Percentiles rank a stretch among this genome's conserved stretches.
Conservation (phyloP, 2,329 filamentous ascomycete genomes). For the Microdochium bolleyi region DNA sequence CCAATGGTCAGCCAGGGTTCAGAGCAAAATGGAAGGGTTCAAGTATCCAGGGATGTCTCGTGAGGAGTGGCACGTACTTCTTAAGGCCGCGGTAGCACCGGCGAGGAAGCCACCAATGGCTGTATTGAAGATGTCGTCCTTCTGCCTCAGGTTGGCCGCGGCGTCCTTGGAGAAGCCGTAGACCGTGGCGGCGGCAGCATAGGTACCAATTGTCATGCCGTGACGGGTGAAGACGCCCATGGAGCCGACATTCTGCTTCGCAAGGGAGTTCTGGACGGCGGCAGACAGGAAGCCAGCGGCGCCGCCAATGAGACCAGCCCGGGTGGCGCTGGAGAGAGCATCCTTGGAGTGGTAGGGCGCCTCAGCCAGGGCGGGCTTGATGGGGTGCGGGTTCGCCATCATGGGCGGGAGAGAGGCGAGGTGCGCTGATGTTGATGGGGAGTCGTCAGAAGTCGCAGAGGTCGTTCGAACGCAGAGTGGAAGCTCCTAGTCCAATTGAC, state of each 20-base stretch:
- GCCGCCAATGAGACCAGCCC: constrained; percentile 57
- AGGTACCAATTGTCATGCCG: constrained; percentile 63
- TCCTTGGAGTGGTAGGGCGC: constrained; percentile 63
- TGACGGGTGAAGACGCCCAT: constrained; percentile 74
- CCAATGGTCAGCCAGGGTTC: background rate
- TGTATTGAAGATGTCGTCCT: constrained; percentile 71
- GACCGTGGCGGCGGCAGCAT: constrained; percentile 61
- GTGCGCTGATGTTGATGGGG: constrained; percentile 6
- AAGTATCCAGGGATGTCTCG: background rate
- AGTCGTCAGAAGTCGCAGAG: background rate
- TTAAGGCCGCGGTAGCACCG: constrained; percentile 64
- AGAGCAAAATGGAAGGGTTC: constrained; percentile 2
- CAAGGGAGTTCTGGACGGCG: constrained; percentile 78
- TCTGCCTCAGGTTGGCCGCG: constrained; percentile 76
- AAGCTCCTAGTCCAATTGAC: constrained; percentile 3
- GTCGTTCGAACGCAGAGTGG: background rate
- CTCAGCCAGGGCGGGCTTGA: constrained; percentile 21
- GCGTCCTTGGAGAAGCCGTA: constrained; percentile 73
- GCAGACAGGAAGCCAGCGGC: constrained; percentile 63
- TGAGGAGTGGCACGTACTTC: constrained; percentile 46
- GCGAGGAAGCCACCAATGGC: constrained; percentile 69
- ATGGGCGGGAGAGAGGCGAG: constrained; percentile 14
- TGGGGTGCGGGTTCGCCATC: constrained; percentile 22
- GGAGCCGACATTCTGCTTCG: constrained; percentile 72
- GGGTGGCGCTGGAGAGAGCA: constrained; percentile 60